These are phyloP conservation scores for Plenodomus tracheiphilus DNA, from an alignment of 2,329 filamentous ascomycete genomes.

Conservation along the genomic window DNA sequence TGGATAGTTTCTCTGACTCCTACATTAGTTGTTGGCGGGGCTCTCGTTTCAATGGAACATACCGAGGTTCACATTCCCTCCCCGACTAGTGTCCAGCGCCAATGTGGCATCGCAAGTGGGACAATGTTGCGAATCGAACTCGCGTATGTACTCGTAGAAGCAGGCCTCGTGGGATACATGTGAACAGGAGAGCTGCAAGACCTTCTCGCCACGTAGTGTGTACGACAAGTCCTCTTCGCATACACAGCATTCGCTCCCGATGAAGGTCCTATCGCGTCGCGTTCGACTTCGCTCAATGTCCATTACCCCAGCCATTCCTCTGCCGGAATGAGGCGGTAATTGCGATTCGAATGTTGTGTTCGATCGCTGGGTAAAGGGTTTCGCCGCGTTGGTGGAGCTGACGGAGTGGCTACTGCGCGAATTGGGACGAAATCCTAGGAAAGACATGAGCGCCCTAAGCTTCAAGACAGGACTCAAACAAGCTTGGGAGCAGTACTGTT, in stretches of 20 bases:
- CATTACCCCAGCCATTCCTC: conserved; percentile 66
- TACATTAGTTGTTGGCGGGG: conserved; percentile 13
- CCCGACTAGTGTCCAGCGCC: conserved; percentile 87
- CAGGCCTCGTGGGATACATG: conserved; percentile 98
- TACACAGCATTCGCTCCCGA: conserved; percentile 91
- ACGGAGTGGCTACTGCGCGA: conserved; percentile 39
- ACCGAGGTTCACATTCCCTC: conserved; percentile 93
- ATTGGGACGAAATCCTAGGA: conserved; percentile 44
- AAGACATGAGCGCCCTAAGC: conserved; percentile 47
- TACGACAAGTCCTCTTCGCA: conserved; percentile 97
- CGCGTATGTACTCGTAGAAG: conserved; percentile 97
- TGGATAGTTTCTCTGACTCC: conserved; percentile 86
- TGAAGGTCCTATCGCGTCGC: conserved; percentile 89
- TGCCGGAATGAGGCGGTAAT: conserved; percentile 36
- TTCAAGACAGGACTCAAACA: conserved; percentile 37
- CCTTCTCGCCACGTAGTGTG: conserved; percentile 88
- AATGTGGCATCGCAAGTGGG: conserved; percentile 91
- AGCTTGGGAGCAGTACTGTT: conserved; percentile 36
- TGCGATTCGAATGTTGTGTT: conserved; percentile 32
- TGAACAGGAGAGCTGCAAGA: conserved; percentile 93
- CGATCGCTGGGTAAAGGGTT: conserved; percentile 25
- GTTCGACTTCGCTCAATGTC: conserved; percentile 76
- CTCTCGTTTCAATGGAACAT: conserved; percentile 31
- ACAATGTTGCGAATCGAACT: conserved; percentile 91
- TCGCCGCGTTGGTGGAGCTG: conserved; percentile 18